A percentile compares a stretch with the other conserved stretches of the same genome.
phyloP scores from a whole-genome alignment of 2,329 filamentous ascomycete species.

The Beauveria brongniartii region DNA sequence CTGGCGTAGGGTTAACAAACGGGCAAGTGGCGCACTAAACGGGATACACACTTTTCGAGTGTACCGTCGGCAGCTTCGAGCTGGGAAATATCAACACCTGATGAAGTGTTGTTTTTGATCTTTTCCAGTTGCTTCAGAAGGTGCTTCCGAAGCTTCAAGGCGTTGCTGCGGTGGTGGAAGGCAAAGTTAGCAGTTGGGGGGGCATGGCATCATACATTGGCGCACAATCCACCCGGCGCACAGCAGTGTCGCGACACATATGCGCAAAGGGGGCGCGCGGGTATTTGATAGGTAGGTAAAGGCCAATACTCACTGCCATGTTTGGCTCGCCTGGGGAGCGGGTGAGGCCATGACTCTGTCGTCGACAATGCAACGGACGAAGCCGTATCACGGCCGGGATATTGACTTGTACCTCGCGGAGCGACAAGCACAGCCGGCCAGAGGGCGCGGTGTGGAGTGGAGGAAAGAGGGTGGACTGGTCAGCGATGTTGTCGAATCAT shows the following conservation, averaged over 20 bases:
- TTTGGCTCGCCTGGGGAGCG: constrained; percentile 25
- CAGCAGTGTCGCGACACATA: neutral
- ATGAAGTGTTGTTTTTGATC: constrained; percentile 28
- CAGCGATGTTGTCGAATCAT: constrained; percentile 25
- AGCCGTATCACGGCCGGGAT: neutral
- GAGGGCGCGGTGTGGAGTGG: constrained; percentile 10
- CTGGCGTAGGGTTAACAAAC: constrained; percentile 29
- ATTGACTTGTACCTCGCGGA: neutral
- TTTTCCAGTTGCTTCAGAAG: constrained; percentile 36
- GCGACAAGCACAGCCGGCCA: neutral
- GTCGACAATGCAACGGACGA: neutral
- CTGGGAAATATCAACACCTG: constrained; percentile 31
- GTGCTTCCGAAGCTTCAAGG: constrained; percentile 35
- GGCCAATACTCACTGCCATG: constrained; percentile 30
- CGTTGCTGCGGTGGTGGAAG: constrained; percentile 25
- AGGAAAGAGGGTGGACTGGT: constrained; percentile 8
- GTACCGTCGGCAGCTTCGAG: constrained; percentile 36
- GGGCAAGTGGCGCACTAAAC: constrained; percentile 1
- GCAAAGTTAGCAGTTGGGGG: constrained; percentile 12
- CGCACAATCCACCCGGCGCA: neutral
- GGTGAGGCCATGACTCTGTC: constrained; percentile 13
- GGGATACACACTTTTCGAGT: constrained; percentile 31
- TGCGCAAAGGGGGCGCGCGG: neutral
- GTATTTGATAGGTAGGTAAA: neutral
- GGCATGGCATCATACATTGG: constrained; percentile 3